Conservation (phyloP, 2,329 filamentous ascomycete species). For the Stachybotrys chartarum region DNA sequence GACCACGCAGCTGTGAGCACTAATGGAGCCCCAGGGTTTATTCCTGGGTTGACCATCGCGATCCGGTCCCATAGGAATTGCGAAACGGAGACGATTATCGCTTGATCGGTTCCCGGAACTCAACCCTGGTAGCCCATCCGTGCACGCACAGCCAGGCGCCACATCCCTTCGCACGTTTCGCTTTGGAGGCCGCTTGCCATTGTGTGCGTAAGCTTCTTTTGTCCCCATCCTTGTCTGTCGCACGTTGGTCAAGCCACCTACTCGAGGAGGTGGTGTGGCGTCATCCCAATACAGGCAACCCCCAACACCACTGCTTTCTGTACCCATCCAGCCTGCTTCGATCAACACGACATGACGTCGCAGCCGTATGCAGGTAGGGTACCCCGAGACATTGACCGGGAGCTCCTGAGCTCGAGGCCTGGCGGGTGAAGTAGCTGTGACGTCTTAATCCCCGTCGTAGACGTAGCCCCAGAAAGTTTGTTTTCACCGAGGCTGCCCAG, state of each 20-base stretch:
- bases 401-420: not conserved
- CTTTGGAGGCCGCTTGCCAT: no score
- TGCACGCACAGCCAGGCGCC: no score
- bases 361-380: not conserved
- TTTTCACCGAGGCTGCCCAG: slow-evolving; percentile 9
- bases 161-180: no score
- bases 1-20: not conserved
- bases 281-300: no score
- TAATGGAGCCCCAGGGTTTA: not conserved
- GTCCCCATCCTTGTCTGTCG: not conserved
- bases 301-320: no score
- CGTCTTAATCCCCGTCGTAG: slow-evolving; percentile 8
- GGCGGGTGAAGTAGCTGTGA: slow-evolving; percentile 10
- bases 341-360: not conserved
- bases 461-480: slow-evolving; percentile 15
- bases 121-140: no score
- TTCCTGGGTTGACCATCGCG: not conserved
- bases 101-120: not conserved
- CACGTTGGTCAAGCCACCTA: not conserved
- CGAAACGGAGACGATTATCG: not conserved
- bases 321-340: not conserved
- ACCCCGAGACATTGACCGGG: not conserved
- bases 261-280: no score
- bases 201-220: no score
- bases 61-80: not conserved